These are phyloP conservation scores for Daldinia eschscholtzii DNA, from an alignment of 2,329 filamentous ascomycete genomes.

Conservation along the genomic window DNA sequence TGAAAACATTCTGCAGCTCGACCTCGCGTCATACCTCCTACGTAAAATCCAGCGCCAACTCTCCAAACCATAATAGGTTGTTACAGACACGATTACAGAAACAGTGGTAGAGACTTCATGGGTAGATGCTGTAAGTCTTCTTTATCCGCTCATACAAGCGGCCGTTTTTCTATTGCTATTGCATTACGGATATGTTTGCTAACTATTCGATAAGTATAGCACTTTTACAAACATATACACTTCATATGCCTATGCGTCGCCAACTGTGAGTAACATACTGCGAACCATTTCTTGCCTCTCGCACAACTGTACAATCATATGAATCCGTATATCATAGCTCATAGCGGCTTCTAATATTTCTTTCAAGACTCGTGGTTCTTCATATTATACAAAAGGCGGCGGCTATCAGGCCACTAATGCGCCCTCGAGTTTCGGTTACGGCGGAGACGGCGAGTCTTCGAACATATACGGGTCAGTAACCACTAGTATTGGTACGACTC, in stretches of 20 bases:
- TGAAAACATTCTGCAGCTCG: background rate
- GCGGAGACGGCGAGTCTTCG: slow-evolving; percentile 18
- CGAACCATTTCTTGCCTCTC: background rate
- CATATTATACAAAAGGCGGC: background rate
- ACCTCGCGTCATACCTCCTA: too few species aligned
- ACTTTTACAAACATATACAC: slow-evolving; percentile 9
- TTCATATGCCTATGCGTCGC: slow-evolving; percentile 1
- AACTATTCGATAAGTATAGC: slow-evolving; percentile 24
- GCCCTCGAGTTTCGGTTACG: slow-evolving; percentile 18
- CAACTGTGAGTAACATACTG: slow-evolving; percentile 14
- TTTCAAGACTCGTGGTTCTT: slow-evolving; percentile 9
- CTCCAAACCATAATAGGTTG: slow-evolving; percentile 9
- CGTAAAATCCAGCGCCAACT: slow-evolving; percentile 1
- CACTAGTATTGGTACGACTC: slow-evolving; percentile 43
- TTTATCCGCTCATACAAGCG: background rate
- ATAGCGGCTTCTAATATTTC: background rate
- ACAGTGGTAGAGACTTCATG: slow-evolving; percentile 26
- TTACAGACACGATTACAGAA: slow-evolving; percentile 30
- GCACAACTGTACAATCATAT: background rate
- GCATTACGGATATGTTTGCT: background rate
- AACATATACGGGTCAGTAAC: slow-evolving; percentile 41
- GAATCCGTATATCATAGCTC: background rate
- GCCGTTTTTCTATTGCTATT: background rate
- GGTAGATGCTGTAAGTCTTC: slow-evolving; percentile 19
- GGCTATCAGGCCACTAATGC: slow-evolving; percentile 16